Percentiles rank a stretch among this genome's conserved stretches.
Evolutionary conservation across 1,284 basidiomycete genomes (phyloP).

Genomic region (Chalciporus sp.): DNA sequence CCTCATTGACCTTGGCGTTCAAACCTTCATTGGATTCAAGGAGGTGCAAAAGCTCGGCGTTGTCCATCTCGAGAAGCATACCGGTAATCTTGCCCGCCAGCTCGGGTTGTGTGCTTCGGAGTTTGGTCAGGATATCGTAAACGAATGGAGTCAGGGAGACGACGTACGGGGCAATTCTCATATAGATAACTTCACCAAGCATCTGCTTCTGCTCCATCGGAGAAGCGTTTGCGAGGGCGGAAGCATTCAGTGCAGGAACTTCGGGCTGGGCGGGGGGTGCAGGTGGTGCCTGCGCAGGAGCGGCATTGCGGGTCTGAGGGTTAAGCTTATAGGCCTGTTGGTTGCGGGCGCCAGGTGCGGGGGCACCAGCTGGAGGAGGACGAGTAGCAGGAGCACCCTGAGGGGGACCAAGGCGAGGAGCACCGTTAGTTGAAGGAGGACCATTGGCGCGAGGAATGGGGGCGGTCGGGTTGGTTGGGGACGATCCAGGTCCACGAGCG

Average conservation of each 20-base stretch:
- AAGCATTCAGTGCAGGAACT: constrained; percentile 50
- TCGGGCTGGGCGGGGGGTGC: constrained; percentile 44
- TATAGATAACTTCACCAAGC: constrained; percentile 92
- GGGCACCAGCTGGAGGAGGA: constrained; percentile 46
- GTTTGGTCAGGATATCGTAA: constrained; percentile 18
- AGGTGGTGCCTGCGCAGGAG: constrained; percentile 38
- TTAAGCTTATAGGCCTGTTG: constrained; percentile 44
- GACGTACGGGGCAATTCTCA: constrained; percentile 80
- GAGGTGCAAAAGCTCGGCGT: constrained; percentile 84
- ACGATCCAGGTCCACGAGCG: constrained; percentile 58
- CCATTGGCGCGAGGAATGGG: constrained; percentile 60
- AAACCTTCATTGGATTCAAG: constrained; percentile 82
- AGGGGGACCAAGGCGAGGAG: constrained; percentile 50
- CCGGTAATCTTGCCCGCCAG: constrained; percentile 97
- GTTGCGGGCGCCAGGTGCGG: constrained; percentile 42
- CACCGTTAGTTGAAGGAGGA: constrained; percentile 53
- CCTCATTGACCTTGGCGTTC: constrained; percentile 87
- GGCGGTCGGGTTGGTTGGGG: constrained; percentile 61
- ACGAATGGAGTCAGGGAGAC: constrained; percentile 7
- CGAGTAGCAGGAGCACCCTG: constrained; percentile 45
- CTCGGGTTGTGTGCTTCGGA: constrained; percentile 70
- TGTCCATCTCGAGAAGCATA: constrained; percentile 98
- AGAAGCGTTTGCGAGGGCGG: constrained; percentile 70
- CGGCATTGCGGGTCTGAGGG: constrained; percentile 42
- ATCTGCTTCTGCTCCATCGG: constrained; percentile 96